phyloP scores from a whole-genome alignment of 2,329 filamentous ascomycete genomes.

The Fusarium sublunatum region DNA sequence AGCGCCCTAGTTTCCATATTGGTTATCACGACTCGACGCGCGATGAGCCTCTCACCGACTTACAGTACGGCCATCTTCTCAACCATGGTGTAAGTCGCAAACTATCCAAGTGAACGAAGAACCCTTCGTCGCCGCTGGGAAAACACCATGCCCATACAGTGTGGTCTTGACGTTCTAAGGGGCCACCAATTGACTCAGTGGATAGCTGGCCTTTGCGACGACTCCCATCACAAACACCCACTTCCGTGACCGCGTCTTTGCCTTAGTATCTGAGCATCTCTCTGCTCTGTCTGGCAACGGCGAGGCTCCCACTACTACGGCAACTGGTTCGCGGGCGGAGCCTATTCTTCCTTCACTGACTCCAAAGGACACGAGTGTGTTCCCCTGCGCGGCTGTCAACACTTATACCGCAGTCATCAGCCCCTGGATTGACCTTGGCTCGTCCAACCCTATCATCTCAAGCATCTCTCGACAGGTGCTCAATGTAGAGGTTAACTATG shows the following conservation, averaged over 20 bases:
- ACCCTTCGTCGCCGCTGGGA: neutral
- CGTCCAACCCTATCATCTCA: conserved; percentile 82
- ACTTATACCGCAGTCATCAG: conserved; percentile 85
- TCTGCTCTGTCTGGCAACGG: conserved; percentile 57
- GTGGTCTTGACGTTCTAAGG: neutral
- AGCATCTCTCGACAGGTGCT: conserved; percentile 90
- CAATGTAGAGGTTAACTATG: conserved; percentile 91
- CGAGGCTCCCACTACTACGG: conserved; percentile 53
- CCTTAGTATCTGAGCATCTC: conserved; percentile 68
- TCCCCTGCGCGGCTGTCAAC: conserved; percentile 74
- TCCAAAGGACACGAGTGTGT: conserved; percentile 80
- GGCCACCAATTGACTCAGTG: conserved; percentile 34
- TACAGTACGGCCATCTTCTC: conserved; percentile 74
- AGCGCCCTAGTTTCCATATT: conserved; percentile 69
- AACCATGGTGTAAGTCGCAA: conserved; percentile 71
- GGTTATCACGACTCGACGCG: conserved; percentile 79
- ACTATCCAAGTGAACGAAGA: conserved; percentile 9
- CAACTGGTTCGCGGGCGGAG: conserved; percentile 61
- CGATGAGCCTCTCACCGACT: conserved; percentile 68
- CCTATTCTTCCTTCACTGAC: conserved; percentile 76
- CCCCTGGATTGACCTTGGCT: conserved; percentile 91
- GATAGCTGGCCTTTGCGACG: conserved; percentile 81
- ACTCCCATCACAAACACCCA: conserved; percentile 79
- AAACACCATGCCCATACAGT: neutral
- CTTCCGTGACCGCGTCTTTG: conserved; percentile 76